A percentile compares a stretch with the other conserved stretches of the same genome.
Evolutionary conservation across 768 basidiomycete species (phyloP).

Genomic region (Fomitopsis serialis): DNA sequence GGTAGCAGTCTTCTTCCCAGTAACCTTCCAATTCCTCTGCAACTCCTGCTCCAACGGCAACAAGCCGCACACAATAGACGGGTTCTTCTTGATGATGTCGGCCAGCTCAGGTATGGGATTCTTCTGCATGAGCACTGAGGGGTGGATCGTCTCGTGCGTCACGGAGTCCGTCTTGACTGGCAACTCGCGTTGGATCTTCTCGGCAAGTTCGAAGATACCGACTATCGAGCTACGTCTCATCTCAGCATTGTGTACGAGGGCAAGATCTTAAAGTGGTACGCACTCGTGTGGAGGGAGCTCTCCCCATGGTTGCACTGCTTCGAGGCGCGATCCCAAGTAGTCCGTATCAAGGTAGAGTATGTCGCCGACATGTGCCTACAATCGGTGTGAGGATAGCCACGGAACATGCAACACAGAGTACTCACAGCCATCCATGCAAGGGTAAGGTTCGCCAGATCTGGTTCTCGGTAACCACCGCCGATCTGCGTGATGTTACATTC

Average conservation of each 20-base stretch:
- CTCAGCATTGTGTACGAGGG: not conserved
- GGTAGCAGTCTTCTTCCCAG: not conserved
- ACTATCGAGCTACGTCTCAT: conserved; percentile 20
- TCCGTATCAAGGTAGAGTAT: conserved; percentile 50
- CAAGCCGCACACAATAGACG: conserved; percentile 38
- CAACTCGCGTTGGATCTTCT: conserved; percentile 39
- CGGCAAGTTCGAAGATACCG: conserved; percentile 49
- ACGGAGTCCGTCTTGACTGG: conserved; percentile 38
- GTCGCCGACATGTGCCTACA: conserved; percentile 50
- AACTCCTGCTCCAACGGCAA: conserved; percentile 49
- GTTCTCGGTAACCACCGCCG: conserved; percentile 63
- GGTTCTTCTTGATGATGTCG: conserved; percentile 33
- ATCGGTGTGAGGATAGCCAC: conserved; percentile 1
- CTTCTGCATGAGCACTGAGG: conserved; percentile 49
- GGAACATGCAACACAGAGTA: conserved; percentile 6
- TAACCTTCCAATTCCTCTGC: conserved; percentile 36
- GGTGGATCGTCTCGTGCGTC: conserved; percentile 58
- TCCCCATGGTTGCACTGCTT: conserved; percentile 58
- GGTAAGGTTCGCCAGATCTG: conserved; percentile 63
- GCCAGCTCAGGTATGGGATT: conserved; percentile 29
- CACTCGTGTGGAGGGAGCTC: conserved; percentile 59
- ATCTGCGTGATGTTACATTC: conserved; percentile 33
- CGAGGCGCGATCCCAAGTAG: conserved; percentile 45
- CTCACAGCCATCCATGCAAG: conserved; percentile 61
- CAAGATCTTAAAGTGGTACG: conserved; percentile 15